These are phyloP conservation scores for Solanum pennellii DNA, from an alignment of 257 asterid species.

Conservation along the genomic window DNA sequence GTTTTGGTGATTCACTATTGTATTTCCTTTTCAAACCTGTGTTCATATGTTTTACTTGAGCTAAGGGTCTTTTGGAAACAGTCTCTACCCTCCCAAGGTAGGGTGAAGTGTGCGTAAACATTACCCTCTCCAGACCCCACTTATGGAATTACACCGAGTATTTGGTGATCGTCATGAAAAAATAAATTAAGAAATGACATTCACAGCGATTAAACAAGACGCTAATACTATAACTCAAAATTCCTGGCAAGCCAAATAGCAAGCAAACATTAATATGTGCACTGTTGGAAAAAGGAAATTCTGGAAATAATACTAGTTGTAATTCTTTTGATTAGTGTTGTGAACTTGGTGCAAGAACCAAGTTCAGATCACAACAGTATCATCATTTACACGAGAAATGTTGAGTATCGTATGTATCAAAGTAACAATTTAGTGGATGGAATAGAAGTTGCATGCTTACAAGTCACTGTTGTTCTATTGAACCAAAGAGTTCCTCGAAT, in stretches of 20 bases:
- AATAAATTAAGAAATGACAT: neutral
- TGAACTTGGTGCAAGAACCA: neutral
- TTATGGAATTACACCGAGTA: neutral
- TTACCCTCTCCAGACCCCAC: neutral
- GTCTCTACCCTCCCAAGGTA: neutral
- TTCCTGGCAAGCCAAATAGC: neutral
- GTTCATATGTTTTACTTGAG: neutral
- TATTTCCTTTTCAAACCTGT: neutral
- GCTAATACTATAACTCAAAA: neutral
- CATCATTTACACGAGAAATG: neutral
- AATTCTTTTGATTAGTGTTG: neutral
- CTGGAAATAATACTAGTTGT: neutral
- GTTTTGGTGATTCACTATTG: neutral
- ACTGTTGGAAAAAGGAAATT: neutral
- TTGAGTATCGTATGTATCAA: neutral
- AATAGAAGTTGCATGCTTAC: neutral
- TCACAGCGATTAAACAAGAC: neutral
- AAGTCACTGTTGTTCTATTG: slow-evolving; percentile 50
- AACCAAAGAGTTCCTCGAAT: slow-evolving; percentile 60
- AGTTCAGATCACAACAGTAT: neutral
- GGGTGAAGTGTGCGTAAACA: neutral
- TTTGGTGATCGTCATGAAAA: neutral
- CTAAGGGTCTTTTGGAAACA: neutral
- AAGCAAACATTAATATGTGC: neutral
- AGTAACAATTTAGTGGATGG: neutral